Evolutionary conservation across 148 eudicot genomes (phyloP).

Genomic region (Selenicereus undatus): DNA sequence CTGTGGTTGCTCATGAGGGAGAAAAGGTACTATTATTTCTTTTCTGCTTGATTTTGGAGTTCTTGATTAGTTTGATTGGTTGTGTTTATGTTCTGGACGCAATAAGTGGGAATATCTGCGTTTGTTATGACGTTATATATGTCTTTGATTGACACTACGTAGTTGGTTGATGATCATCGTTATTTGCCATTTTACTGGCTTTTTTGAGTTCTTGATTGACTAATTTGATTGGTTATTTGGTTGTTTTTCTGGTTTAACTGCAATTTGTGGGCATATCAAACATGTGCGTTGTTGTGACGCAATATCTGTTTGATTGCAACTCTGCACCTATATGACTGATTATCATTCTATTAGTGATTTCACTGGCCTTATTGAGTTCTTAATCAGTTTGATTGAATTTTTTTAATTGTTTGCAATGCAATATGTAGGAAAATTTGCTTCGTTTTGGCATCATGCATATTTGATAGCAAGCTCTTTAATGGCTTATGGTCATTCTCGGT

Average conservation of each 20-base stretch:
- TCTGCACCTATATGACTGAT: not conserved
- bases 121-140: too few species aligned
- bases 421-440: too few species aligned
- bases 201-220: not conserved
- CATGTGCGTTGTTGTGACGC: not conserved
- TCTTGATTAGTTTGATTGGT: not conserved
- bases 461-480: too few species aligned
- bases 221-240: not conserved
- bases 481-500: too few species aligned
- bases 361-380: too few species aligned
- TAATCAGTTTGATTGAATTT: too few species aligned
- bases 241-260: not conserved
- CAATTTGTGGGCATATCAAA: not conserved
- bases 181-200: not conserved
- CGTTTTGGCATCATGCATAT: too few species aligned
- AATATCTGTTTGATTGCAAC: not conserved
- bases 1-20: conserved; percentile 29
- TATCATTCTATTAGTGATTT: not conserved
- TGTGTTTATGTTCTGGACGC: not conserved
- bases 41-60: not conserved
- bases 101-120: not conserved
- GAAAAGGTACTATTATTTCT: conserved; percentile 30
- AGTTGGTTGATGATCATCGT: not conserved
- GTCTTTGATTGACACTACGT: not conserved
- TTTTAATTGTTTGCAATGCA: too few species aligned